Conservation (phyloP, 495 filamentous ascomycete species). For the Pyronema omphalodes region DNA sequence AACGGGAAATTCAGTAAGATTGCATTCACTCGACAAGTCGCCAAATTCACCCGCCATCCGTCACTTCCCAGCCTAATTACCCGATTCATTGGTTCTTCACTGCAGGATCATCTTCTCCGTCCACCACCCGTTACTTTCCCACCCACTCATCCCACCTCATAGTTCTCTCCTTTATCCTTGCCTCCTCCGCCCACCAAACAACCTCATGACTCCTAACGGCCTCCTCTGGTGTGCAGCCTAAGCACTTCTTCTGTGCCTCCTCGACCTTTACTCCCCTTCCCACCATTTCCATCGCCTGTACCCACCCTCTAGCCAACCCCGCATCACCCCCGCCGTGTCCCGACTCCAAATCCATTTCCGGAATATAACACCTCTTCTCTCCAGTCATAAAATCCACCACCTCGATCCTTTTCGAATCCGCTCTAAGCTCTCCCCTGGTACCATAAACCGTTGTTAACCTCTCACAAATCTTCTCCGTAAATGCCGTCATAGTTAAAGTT, state of each 20-base stretch:
- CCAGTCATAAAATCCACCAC: conserved; percentile 46
- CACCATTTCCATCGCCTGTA: conserved; percentile 63
- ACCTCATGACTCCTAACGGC: conserved; percentile 73
- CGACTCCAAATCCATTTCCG: conserved; percentile 28
- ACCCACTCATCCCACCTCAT: conserved; percentile 59
- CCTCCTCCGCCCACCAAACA: conserved; percentile 89
- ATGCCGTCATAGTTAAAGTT: conserved; percentile 81
- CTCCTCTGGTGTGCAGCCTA: conserved; percentile 74
- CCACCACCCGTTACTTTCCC: background rate
- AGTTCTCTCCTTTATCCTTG: conserved; percentile 46
- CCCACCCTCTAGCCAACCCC: conserved; percentile 62
- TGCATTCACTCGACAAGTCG: too few relatives aligned
- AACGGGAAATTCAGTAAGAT: too few relatives aligned
- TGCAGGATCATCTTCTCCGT: too few relatives aligned
- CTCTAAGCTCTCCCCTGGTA: conserved; percentile 63
- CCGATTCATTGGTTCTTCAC: too few relatives aligned
- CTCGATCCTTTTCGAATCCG: conserved; percentile 48
- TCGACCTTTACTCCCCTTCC: conserved; percentile 39
- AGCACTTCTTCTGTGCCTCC: conserved; percentile 52
- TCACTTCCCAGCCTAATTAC: too few relatives aligned
- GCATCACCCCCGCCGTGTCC: conserved; percentile 79
- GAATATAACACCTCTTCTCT: conserved; percentile 33
- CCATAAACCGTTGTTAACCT: conserved; percentile 71
- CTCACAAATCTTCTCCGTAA: conserved; percentile 71
- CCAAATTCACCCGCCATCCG: too few relatives aligned